Evolutionary conservation across 345 rosid genomes (phyloP), one percentile per base, ranked within the genome.

Genomic region (Heritiera littoralis): DNA sequence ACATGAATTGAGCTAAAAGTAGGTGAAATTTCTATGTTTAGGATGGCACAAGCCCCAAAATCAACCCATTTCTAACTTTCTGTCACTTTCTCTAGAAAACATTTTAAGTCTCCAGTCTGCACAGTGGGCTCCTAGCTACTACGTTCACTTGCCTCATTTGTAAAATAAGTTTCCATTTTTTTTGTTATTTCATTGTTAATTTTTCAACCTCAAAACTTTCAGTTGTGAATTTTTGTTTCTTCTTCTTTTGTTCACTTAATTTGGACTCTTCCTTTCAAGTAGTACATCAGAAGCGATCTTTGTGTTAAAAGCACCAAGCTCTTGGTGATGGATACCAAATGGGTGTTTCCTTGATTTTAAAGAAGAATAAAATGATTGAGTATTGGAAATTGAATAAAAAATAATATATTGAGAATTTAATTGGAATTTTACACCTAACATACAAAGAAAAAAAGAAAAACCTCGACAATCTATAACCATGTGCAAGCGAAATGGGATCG

Each of bases 251-350:
- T 46, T 80, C 52, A 35, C 83, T 80, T 80, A 69, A 38, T 74
- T 75, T 74, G 69, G 75, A 81, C 82, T 70, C 80, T 28, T 75
- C 70, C 74, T 20, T 54, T 58, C 28, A 74, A 78, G 86, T 74
- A 78, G 86, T 84, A 77, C 41, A 78, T 68, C 59, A 46, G 11
- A 84, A 84, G 86, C 84, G 41, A 83, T 45, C 45, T 52, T 56
- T 41, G 45, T 45, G 59, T 49, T 69, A 59, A 32, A 49, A 79
- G 51, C 56, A 28, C 69, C 45, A 41, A 68, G 68, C 43, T 60
- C 70, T 70, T 43, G 77, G 79, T 69, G 77, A 75, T 72, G 73
- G 65, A 23, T 75, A 75, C 82, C 80, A 75, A 83, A 43, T 69
- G 38, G 73, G 69, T 54, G 66, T 78, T 80, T 49, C 75, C 83